Evolutionary conservation across 305 asterid genomes (phyloP).

Genomic region (Rubia balearica): DNA sequence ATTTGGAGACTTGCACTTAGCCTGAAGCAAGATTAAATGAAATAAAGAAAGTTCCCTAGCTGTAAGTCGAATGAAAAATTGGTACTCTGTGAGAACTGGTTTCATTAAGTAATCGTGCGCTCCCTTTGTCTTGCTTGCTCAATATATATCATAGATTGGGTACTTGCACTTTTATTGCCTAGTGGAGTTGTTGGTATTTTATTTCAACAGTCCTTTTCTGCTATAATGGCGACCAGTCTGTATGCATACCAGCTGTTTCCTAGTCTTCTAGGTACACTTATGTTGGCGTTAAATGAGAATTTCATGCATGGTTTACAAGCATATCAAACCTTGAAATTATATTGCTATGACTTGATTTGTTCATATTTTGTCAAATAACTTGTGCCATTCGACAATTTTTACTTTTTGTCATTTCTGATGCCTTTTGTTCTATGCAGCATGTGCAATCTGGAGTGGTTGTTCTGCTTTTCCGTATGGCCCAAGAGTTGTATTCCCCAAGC

Average conservation of each 20-base stretch:
- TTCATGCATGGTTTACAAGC: too few species aligned
- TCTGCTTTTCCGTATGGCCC: conserved; percentile 77
- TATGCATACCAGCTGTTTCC: neutral
- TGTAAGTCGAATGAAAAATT: neutral
- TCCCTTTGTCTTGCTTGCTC: neutral
- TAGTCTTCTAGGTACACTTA: neutral
- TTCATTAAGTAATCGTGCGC: neutral
- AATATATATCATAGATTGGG: neutral
- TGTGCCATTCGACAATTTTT: neutral
- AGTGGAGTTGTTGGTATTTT: neutral
- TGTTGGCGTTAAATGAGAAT: neutral
- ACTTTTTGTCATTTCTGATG: conserved; percentile 5
- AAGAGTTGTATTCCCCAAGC: conserved; percentile 43
- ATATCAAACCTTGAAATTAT: neutral
- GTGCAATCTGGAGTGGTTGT: conserved; percentile 75
- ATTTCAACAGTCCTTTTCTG: neutral
- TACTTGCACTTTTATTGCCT: neutral
- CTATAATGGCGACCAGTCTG: neutral
- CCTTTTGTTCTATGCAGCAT: conserved; percentile 41
- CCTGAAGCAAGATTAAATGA: neutral
- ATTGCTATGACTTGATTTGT: neutral
- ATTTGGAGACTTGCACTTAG: neutral
- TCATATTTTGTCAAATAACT: neutral
- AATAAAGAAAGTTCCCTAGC: neutral
- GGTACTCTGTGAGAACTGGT: neutral